phyloP scores from a whole-genome alignment of 2,329 filamentous ascomycete genomes.

The Fusarium verticillioides region DNA sequence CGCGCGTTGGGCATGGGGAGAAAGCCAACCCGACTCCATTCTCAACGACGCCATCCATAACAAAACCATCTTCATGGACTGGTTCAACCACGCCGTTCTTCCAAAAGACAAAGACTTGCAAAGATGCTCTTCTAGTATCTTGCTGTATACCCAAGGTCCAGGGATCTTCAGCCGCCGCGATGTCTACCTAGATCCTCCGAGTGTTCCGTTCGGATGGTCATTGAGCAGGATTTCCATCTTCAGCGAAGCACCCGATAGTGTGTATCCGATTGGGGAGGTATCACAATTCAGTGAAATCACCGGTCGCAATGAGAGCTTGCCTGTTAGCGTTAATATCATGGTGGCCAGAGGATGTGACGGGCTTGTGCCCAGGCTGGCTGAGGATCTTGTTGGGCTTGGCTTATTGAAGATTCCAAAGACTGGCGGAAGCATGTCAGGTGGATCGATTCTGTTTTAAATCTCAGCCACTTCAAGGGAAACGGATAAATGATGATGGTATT shows the following conservation, averaged over 20 bases:
- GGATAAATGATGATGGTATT: accelerated
- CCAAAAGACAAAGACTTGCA: not conserved
- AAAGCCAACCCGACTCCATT: not conserved
- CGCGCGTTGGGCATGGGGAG: not conserved
- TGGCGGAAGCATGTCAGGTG: not conserved
- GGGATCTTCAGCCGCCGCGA: not conserved
- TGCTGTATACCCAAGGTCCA: not conserved
- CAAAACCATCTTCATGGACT: not conserved
- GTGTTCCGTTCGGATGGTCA: not conserved
- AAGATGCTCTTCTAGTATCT: not conserved
- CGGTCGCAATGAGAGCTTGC: not conserved
- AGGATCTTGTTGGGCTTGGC: not conserved
- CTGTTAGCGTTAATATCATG: not conserved
- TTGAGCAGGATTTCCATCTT: not conserved
- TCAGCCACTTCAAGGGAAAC: accelerated
- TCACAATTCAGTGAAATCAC: not conserved
- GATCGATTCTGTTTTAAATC: not conserved
- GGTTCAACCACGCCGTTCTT: not conserved
- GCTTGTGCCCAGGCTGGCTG: not conserved
- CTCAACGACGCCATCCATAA: not conserved
- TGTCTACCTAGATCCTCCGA: not conserved
- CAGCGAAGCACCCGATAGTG: not conserved
- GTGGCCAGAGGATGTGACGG: not conserved
- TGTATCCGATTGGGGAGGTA: not conserved
- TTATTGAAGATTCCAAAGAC: not conserved